Base-by-base conservation (phyloP, 495 filamentous ascomycete species). In the Polyplosphaeria fusca region DNA sequence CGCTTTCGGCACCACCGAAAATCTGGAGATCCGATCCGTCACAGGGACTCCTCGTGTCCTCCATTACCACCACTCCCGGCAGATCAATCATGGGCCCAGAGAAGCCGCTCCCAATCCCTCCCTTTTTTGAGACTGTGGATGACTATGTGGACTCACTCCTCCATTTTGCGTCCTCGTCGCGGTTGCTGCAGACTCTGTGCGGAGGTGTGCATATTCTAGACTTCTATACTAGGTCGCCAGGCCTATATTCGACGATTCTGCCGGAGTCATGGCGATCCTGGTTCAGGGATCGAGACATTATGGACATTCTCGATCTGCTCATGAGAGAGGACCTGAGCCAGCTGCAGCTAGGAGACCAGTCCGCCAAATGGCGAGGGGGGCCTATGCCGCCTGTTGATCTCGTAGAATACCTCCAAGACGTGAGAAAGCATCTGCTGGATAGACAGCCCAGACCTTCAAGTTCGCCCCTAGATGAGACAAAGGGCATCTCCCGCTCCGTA, bases 131-230 rank as follows among this genome's bases (percentile, higher is more conserved):
- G 27, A 70, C 75, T 60, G 70, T 78, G 1, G 86, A 95, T 26
- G 74, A 78, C 23, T 97, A 95, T 67, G 81, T 96, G 37, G 77
- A 87, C 39, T 85, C 83, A 22, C 81, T 96, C 9, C 77, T 97
- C 18, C 58, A 77, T 44, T 95, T 97, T 67, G 79, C 82, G 12
- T 85, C 83, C 5, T 83, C 83, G 19, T 86, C 85, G 19, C 78
- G 82, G 27, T 78, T 91, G n/a, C 90, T 96, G 65, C 87, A 87
- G 62, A 86, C 84, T 39, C 77, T 97, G 46, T 95, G 90, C 67
- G 94, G 93, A 47, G 91, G 91, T 28, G 86, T 97, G 2, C 93
- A 98, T 68, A 89, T 98, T 51, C 77, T 96, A 44, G 93, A 97
- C 65, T 97, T 98, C 72, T 86, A 96, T 71, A 96, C 90, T n/a